Base-by-base conservation (phyloP, 2,329 filamentous ascomycete genomes). In the Ophiostoma triangulosporum region DNA sequence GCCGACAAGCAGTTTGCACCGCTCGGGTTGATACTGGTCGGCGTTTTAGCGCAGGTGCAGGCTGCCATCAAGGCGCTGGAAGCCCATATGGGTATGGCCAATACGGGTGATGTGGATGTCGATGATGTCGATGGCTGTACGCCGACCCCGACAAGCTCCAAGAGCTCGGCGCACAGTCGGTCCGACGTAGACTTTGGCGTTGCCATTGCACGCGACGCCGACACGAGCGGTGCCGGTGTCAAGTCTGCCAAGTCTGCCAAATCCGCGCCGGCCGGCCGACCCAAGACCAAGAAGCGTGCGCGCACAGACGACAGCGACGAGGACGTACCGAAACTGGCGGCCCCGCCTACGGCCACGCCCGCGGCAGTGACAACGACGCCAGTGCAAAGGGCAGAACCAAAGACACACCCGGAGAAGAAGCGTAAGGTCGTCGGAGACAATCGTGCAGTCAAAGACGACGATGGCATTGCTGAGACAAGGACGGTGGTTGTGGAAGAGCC, bases 1-100 rank as follows among this genome's bases (percentile, higher is more conserved):
- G 81, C 82, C 17, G 85, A 90, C 64, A 78, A 76, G 32, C 86
- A 88, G 62, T 86, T 86, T 65, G 79, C 86, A 2, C 72, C 80
- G 4, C 71, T 91, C 3, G 87, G 86, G 4, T 70, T 88, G 20
- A 73, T 86, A 57, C 73, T 91, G 9, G 64, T 90, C 46, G 80
- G 77, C 20, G 68, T 78, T 1, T 68, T 90, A 55, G 81, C 82
- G 4, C 77, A 78, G 57, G 33, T 12, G 35, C 40, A 20, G 6
- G 5, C n/a, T 29, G 24, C 32, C 12, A n/a, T 31, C 9, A 29
- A 22, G 38, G 51, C 24, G 31, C 24, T n/a, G 35, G 29, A 27
- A 45, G 32, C 17, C 3, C 1, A 24, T 8, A 2, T 36, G 31
- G 48, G 48, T 2, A 35, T 22, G 3, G 31, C 48, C 3, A 26